phyloP scores from a whole-genome alignment of 148 eudicot genomes.

The Silene conica region DNA sequence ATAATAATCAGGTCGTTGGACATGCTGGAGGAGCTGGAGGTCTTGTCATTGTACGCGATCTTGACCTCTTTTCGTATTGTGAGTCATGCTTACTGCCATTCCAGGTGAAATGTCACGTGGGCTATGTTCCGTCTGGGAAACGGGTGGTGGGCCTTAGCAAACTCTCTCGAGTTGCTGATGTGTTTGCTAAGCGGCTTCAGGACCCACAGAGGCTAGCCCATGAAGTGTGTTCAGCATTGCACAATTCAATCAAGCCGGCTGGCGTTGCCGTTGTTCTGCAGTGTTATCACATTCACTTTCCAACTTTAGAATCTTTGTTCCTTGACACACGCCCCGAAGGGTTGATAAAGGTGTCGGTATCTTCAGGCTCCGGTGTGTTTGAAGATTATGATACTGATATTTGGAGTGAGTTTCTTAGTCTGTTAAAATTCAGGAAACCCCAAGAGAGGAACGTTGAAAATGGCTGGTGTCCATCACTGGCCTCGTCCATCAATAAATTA shows the following conservation, averaged over 20 bases:
- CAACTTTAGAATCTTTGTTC: no score
- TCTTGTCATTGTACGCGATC: slow-evolving; percentile 81
- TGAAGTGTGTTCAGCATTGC: slow-evolving; percentile 64
- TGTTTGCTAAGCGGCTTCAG: slow-evolving; percentile 83
- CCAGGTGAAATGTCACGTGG: slow-evolving; percentile 90
- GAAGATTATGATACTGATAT: slow-evolving; percentile 36
- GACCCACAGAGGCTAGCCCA: slow-evolving; percentile 77
- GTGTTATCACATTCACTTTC: slow-evolving; percentile 65
- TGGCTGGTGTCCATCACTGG: slow-evolving; percentile 77
- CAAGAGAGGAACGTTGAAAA: no score
- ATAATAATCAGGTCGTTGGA: slow-evolving; percentile 42
- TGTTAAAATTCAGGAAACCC: no score
- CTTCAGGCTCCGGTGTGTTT: slow-evolving; percentile 71
- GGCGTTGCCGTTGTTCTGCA: slow-evolving; percentile 79
- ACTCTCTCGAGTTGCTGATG: slow-evolving; percentile 83
- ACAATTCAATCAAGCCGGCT: slow-evolving; percentile 55
- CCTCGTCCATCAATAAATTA: no score
- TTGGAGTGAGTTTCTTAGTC: slow-evolving; percentile 67
- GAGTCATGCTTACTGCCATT: slow-evolving; percentile 90
- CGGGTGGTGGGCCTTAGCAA: slow-evolving; percentile 92
- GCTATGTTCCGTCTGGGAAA: slow-evolving; percentile 81
- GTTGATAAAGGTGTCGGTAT: slow-evolving; percentile 36
- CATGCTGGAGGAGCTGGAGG: slow-evolving; percentile 96
- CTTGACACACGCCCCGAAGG: no score
- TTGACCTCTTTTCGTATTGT: slow-evolving; percentile 83